Evolutionary conservation across 768 basidiomycete genomes (phyloP).

Genomic region (Termitomyces sp.): DNA sequence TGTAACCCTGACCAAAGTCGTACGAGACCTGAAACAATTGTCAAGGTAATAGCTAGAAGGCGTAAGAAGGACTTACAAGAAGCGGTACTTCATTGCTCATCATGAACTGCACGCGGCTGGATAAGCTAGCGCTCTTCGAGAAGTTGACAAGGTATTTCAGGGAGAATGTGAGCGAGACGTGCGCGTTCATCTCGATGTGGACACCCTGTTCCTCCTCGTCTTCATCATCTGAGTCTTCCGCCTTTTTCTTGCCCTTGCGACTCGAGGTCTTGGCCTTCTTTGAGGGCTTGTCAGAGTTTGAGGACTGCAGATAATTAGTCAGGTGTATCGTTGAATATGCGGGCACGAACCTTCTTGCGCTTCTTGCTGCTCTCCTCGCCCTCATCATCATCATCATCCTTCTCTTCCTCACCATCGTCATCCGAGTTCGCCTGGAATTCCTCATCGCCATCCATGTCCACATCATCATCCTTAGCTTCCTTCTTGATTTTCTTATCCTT

Average conservation of each 20-base stretch:
- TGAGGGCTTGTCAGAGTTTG: constrained; percentile 33
- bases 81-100: constrained; percentile 92
- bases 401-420: constrained; percentile 49
- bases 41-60: not conserved
- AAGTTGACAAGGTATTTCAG: constrained; percentile 98
- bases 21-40: constrained; percentile 65
- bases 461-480: constrained; percentile 40
- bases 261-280: constrained; percentile 43
- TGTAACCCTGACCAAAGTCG: constrained; percentile 81
- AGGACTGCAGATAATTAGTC: constrained; percentile 21
- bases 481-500: constrained; percentile 43
- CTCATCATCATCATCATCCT: constrained; percentile 47
- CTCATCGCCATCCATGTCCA: constrained; percentile 40
- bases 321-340: not conserved
- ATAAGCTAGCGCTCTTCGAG: constrained; percentile 78
- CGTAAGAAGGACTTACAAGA: constrained; percentile 45
- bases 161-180: constrained; percentile 90
- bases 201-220: constrained; percentile 52
- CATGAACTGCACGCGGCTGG: constrained; percentile 70
- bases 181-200: constrained; percentile 80
- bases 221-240: constrained; percentile 36
- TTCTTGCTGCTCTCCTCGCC: constrained; percentile 55
- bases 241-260: constrained; percentile 56
- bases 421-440: constrained; percentile 45
- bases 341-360: constrained; percentile 52